A percentile compares a stretch with the other conserved stretches of the same genome.
phyloP scores from a whole-genome alignment of 2,329 filamentous ascomycete genomes.

The Emergomyces pasteurianus region DNA sequence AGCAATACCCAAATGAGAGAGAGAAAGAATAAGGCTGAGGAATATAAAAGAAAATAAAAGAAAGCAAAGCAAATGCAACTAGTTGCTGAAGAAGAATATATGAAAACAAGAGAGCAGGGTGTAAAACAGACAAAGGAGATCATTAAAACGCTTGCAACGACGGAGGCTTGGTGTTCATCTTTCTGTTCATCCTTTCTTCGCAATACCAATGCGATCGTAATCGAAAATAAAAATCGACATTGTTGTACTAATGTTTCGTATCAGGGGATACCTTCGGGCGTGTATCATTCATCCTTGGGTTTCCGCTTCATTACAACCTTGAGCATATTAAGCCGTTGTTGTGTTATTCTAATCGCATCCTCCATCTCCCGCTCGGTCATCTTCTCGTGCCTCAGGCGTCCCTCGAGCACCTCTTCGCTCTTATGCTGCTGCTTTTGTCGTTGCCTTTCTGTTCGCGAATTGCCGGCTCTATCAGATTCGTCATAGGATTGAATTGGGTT shows the following conservation, averaged over 20 bases:
- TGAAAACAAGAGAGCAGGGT: background rate
- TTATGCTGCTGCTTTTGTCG: conserved; percentile 24
- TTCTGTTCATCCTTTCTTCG: background rate
- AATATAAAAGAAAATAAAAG: background rate
- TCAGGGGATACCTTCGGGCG: background rate
- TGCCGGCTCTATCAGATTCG: background rate
- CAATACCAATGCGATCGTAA: background rate
- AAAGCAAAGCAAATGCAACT: background rate
- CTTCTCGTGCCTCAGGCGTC: conserved; percentile 48
- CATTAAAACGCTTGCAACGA: background rate
- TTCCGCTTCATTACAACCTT: conserved; percentile 58
- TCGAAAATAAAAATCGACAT: background rate
- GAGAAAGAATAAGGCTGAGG: background rate
- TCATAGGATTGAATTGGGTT: conserved; percentile 12
- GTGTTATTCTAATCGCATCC: conserved; percentile 73
- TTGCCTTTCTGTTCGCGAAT: conserved; percentile 5
- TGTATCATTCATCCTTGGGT: conserved; percentile 10
- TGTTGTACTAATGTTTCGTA: conserved; percentile 5
- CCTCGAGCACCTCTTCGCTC: conserved; percentile 38
- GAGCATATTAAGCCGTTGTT: conserved; percentile 67
- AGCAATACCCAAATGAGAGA: background rate
- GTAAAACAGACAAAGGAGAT: background rate
- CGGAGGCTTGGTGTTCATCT: background rate
- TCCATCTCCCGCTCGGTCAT: conserved; percentile 65
- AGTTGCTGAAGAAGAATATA: background rate